phyloP scores from a whole-genome alignment of 1,284 basidiomycete species.

The Tylopilus sp. region DNA sequence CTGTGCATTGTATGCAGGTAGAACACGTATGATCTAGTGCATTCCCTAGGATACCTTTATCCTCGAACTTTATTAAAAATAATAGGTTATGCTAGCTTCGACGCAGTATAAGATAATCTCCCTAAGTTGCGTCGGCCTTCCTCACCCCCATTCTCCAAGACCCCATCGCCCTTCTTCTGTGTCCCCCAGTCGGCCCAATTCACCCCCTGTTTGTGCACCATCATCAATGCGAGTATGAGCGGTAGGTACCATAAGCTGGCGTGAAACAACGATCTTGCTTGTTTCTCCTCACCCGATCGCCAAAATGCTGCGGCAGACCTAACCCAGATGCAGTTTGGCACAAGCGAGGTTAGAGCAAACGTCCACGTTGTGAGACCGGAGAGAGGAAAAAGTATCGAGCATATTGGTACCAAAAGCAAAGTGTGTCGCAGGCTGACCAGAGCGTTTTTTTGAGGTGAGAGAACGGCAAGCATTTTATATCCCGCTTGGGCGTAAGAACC shows the following conservation, averaged over 20 bases:
- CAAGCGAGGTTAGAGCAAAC: slow-evolving; percentile 76
- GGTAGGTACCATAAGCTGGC: slow-evolving; percentile 92
- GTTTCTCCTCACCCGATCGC: slow-evolving; percentile 69
- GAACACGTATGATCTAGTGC: background rate
- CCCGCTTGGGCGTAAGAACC: slow-evolving; percentile 91
- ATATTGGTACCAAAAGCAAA: slow-evolving; percentile 75
- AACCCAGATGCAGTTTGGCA: slow-evolving; percentile 75
- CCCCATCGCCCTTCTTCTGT: slow-evolving; percentile 16
- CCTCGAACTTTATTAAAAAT: background rate
- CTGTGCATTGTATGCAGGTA: no score
- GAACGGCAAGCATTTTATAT: slow-evolving; percentile 89
- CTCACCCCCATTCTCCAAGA: background rate
- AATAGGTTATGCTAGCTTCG: background rate
- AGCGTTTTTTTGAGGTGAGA: slow-evolving; percentile 79
- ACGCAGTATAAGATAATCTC: background rate
- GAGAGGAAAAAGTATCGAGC: slow-evolving; percentile 77
- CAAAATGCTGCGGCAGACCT: slow-evolving; percentile 77
- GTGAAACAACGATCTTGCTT: slow-evolving; percentile 78
- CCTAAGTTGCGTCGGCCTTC: background rate
- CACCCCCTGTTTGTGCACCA: slow-evolving; percentile 86
- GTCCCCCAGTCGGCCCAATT: slow-evolving; percentile 60
- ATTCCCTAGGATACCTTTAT: background rate
- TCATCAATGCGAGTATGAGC: slow-evolving; percentile 86
- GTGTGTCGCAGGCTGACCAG: slow-evolving; percentile 86
- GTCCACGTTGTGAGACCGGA: slow-evolving; percentile 86